Percentiles rank a stretch among this genome's conserved stretches.
These are phyloP conservation scores for Friedmanniomyces endolithicus DNA, from an alignment of 495 filamentous ascomycete species.

Conservation along the genomic window DNA sequence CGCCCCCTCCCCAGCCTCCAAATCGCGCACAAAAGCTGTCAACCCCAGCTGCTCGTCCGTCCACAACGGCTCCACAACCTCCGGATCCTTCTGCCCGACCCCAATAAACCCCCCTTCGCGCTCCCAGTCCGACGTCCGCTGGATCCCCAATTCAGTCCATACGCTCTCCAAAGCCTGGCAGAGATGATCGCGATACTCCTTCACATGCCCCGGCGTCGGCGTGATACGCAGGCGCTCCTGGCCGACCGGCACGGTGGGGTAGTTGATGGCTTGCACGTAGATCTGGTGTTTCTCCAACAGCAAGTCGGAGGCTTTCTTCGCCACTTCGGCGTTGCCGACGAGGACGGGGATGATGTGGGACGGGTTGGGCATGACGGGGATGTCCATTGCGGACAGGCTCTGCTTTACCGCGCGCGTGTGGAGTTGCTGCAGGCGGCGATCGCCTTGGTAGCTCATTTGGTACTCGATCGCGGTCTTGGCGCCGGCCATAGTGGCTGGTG, in stretches of 20 bases:
- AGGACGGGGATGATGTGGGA: conserved; percentile 90
- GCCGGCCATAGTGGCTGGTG: conserved; percentile 93
- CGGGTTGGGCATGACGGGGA: conserved; percentile 97
- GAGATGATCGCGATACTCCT: conserved; percentile 69
- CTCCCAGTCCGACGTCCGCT: conserved; percentile 85
- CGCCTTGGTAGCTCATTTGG: conserved; percentile 65
- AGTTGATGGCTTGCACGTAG: conserved; percentile 98
- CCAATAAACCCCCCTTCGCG: conserved; percentile 84
- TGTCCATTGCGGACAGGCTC: conserved; percentile 58
- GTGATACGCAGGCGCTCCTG: conserved; percentile 93
- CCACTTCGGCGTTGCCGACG: conserved; percentile 88
- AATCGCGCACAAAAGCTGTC: conserved; percentile 37
- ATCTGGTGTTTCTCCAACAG: conserved; percentile 78
- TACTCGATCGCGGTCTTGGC: conserved; percentile 87
- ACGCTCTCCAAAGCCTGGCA: conserved; percentile 76
- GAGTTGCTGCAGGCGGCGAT: conserved; percentile 82
- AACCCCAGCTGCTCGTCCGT: conserved; percentile 74
- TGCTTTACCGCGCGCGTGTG: conserved; percentile 89
- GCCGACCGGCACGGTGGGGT: conserved; percentile 90
- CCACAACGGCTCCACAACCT: conserved; percentile 60
- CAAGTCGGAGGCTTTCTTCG: conserved; percentile 78
- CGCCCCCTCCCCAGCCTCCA: conserved; percentile 36
- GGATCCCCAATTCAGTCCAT: conserved; percentile 77
- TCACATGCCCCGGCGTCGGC: conserved; percentile 82
- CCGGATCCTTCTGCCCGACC: conserved; percentile 58